Evolutionary conservation across 768 basidiomycete genomes (phyloP), one percentile per base, ranked within the genome.

Genomic region (Lactarius evosmus): DNA sequence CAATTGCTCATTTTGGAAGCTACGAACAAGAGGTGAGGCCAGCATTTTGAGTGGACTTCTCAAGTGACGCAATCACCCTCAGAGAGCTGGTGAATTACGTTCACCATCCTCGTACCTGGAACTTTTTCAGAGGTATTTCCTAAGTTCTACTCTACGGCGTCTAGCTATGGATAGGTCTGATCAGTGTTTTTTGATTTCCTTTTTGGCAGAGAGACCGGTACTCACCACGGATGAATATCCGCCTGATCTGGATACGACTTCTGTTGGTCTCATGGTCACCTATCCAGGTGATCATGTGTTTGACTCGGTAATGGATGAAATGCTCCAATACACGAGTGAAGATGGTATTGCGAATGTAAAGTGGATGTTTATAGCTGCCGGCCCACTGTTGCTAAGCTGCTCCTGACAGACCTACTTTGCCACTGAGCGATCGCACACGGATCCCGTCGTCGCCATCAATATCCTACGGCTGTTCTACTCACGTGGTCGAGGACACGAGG

Each of bases 211-310:
- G 14, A 34, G 41, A 41, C 57, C 67, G 12, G 68, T 75, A 38
- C 71, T 82, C 4, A 83, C 82, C 3, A 82, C 81, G 5, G 76
- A 78, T 50, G 72, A 75, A 27, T 84, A 80, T 67, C 83, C 83
- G 1, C 77, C 75, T 63, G 85, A 86, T 70, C 71, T 85, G 30
- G 85, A 85, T 66, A 85, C 83, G 0, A 85, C 85, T 0, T 83
- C 85, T 5, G 57, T 86, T 11, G 84, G 74, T 16, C 72, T 84
- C 29, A 82, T 79, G 3, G 75, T 84, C 33, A 72, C 78, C 32
- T 63, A 70, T 60, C 73, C 62, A 9, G 70, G 72, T 52, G 71
- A 73, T 30, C 71, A 69, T 11, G 67, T 78, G 7, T 75, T 76
- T 3, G 70, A 73, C 41, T 75, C 78, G 2, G 75, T 85, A 9